These are phyloP conservation scores for Hypoxylon cercidicola DNA, from an alignment of 495 filamentous ascomycete species.

Conservation along the genomic window DNA sequence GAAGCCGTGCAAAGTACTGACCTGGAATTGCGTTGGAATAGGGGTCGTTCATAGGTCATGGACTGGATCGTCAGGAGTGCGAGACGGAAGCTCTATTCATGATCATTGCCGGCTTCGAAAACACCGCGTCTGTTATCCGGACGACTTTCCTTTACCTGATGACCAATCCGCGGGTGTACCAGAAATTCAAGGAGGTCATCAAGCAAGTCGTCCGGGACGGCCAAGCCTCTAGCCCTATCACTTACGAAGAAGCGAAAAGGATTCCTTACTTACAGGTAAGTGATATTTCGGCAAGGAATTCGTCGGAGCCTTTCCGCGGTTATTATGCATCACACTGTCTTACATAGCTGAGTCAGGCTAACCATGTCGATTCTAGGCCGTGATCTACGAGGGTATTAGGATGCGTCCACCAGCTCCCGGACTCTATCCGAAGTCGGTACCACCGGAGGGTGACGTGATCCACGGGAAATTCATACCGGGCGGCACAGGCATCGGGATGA, in stretches of 20 bases:
- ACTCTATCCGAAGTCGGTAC: slow-evolving; percentile 37
- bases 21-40: neutral
- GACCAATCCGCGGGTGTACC: slow-evolving; percentile 56
- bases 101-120: slow-evolving; percentile 61
- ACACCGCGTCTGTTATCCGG: slow-evolving; percentile 67
- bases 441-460: slow-evolving; percentile 53
- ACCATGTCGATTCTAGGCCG: slow-evolving; percentile 22
- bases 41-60: slow-evolving; percentile 56
- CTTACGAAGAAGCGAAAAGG: slow-evolving; percentile 64
- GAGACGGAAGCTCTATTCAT: slow-evolving; percentile 55
- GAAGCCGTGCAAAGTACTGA: neutral
- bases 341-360: neutral
- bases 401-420: slow-evolving; percentile 32
- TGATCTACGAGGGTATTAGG: slow-evolving; percentile 45
- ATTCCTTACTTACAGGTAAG: slow-evolving; percentile 47
- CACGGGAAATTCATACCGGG: slow-evolving; percentile 64
- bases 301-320: neutral
- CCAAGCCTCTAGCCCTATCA: slow-evolving; percentile 66
- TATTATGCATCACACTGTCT: neutral
- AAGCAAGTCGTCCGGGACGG: slow-evolving; percentile 65
- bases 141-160: slow-evolving; percentile 64
- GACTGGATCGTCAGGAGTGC: slow-evolving; percentile 52
- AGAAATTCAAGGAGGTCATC: slow-evolving; percentile 74
- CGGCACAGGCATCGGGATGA: slow-evolving; percentile 64
- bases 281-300: no score